Evolutionary conservation across 192 early-diverging fungal genomes (phyloP).

Genomic region (Podila epicladia): DNA sequence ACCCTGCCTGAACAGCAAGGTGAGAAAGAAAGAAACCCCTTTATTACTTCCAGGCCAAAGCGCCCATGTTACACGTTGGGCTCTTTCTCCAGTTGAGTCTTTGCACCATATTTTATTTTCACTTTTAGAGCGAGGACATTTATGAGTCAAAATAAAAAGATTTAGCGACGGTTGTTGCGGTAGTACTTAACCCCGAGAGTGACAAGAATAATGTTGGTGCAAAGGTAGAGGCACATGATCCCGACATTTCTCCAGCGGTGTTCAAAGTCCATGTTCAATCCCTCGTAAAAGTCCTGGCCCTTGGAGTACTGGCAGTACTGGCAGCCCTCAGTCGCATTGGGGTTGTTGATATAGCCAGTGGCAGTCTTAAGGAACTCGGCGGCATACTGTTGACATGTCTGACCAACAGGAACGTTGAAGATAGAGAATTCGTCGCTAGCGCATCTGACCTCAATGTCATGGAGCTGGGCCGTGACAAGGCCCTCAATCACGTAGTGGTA

Average conservation of each 20-base stretch:
- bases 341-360: slow-evolving; percentile 66
- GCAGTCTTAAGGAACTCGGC: slow-evolving; percentile 53
- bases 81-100: no score
- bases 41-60: no score
- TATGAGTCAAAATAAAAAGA: no score
- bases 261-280: slow-evolving; percentile 55
- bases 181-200: neutral
- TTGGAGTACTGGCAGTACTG: slow-evolving; percentile 64
- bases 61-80: no score
- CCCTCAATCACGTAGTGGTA: slow-evolving; percentile 74
- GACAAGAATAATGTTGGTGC: slow-evolving; percentile 1
- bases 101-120: no score
- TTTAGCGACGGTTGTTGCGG: neutral
- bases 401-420: slow-evolving; percentile 62
- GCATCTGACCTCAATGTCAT: slow-evolving; percentile 54
- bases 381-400: slow-evolving; percentile 67
- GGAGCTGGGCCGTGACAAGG: slow-evolving; percentile 63
- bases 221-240: slow-evolving; percentile 60
- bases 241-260: slow-evolving; percentile 76
- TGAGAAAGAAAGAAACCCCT: neutral
- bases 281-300: slow-evolving; percentile 64
- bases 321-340: slow-evolving; percentile 57
- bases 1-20: neutral
- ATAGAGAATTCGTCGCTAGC: slow-evolving; percentile 53
- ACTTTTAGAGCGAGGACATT: no score